A percentile compares a stretch with the other conserved stretches of the same genome.
Evolutionary conservation across 1,139 yeast species (phyloP).

Genomic region (Arxiozyma heterogenica): DNA sequence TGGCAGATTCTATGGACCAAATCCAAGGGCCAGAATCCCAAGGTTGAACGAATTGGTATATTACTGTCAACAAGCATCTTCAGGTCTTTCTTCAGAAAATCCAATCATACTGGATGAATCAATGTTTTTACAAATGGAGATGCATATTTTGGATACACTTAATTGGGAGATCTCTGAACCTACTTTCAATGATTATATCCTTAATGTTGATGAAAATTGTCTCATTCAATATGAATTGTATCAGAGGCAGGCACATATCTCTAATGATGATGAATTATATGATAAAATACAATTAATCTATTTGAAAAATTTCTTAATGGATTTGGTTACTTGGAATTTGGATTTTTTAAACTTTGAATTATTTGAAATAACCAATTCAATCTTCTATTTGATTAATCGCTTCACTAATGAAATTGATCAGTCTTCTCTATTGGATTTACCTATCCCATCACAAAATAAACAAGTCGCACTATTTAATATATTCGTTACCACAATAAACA

Average conservation of each 20-base stretch:
- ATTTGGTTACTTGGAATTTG: slow-evolving; percentile 28
- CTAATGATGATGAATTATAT: slow-evolving; percentile 23
- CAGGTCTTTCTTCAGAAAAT: slow-evolving; percentile 35
- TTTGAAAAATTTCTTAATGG: slow-evolving; percentile 28
- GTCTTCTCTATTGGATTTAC: slow-evolving; percentile 28
- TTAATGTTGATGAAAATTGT: slow-evolving; percentile 36
- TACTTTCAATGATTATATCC: slow-evolving; percentile 44
- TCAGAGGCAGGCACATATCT: slow-evolving; percentile 29
- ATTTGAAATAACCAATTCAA: slow-evolving; percentile 27
- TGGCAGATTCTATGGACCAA: slow-evolving; percentile 56
- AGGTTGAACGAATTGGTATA: slow-evolving; percentile 53
- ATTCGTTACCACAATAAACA: slow-evolving; percentile 21
- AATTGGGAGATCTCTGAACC: slow-evolving; percentile 57
- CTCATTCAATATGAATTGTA: slow-evolving; percentile 33
- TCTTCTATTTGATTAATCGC: slow-evolving; percentile 26
- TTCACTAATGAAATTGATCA: slow-evolving; percentile 27
- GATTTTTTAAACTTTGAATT: slow-evolving; percentile 26
- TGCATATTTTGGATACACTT: slow-evolving; percentile 48
- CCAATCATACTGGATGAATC: slow-evolving; percentile 41
- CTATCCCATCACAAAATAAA: slow-evolving; percentile 19
- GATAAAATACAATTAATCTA: slow-evolving; percentile 27
- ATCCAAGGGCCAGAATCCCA: slow-evolving; percentile 57
- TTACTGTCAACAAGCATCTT: slow-evolving; percentile 36
- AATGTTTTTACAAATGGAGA: slow-evolving; percentile 49
- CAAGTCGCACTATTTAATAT: slow-evolving; percentile 23